Conservation (phyloP, 768 basidiomycete species). For the Strobilomyces dryophilus region DNA sequence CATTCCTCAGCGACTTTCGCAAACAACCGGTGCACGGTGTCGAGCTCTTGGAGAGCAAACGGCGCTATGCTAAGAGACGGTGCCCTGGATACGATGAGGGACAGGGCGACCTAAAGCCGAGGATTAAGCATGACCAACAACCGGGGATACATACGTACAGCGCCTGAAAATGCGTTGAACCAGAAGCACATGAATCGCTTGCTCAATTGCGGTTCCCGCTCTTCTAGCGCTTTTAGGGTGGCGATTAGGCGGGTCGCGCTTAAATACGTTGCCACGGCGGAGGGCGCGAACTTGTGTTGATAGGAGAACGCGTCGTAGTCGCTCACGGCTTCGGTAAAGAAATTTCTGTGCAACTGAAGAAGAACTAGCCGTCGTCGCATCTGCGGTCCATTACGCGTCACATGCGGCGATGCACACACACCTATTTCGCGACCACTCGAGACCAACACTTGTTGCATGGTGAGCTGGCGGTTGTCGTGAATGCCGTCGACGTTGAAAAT, state of each 20-base stretch:
- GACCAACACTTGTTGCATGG: conserved; percentile 63
- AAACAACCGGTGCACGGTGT: conserved; percentile 55
- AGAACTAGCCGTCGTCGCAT: conserved; percentile 40
- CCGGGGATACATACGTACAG: conserved; percentile 40
- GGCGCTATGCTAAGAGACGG: conserved; percentile 55
- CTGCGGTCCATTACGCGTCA: background rate
- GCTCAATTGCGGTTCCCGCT: conserved; percentile 56
- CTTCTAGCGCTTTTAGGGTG: conserved; percentile 51
- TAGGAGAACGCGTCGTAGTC: conserved; percentile 50
- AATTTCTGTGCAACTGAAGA: conserved; percentile 63
- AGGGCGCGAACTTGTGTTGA: conserved; percentile 60
- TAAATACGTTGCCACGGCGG: conserved; percentile 65
- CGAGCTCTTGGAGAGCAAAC: conserved; percentile 58
- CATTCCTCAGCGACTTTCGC: conserved; percentile 53
- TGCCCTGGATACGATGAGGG: conserved; percentile 59
- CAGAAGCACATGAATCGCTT: conserved; percentile 68
- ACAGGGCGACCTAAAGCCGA: conserved; percentile 51
- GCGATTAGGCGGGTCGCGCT: conserved; percentile 55
- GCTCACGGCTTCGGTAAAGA: conserved; percentile 64
- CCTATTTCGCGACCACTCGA: conserved; percentile 62
- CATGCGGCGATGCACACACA: conserved; percentile 27
- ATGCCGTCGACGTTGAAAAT: conserved; percentile 36
- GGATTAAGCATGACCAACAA: background rate
- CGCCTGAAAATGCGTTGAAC: conserved; percentile 71
- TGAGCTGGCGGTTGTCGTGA: conserved; percentile 45